These are phyloP conservation scores for Candida lessepsii DNA, from an alignment of 805 yeast species.

Conservation along the genomic window DNA sequence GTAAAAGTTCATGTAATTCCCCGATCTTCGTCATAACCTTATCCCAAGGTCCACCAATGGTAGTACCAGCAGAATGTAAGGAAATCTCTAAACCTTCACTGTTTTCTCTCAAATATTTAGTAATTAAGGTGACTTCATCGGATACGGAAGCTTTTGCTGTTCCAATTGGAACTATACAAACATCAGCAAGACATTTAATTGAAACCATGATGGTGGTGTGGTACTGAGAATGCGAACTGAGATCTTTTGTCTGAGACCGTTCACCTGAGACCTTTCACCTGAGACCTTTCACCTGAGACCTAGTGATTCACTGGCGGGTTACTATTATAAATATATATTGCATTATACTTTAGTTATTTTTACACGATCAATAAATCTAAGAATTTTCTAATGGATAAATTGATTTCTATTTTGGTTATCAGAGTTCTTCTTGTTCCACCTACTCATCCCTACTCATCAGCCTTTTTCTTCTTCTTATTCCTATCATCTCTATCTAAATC, in stretches of 20 bases:
- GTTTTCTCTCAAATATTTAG: constrained; percentile 58
- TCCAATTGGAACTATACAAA: constrained; percentile 85
- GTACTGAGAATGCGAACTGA: no score
- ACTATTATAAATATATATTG: no score
- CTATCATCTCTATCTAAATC: constrained; percentile 60
- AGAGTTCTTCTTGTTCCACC: constrained; percentile 23
- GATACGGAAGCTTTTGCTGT: constrained; percentile 77
- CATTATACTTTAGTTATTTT: no score
- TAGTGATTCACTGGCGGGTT: no score
- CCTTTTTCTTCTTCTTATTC: constrained; percentile 31
- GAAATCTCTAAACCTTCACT: constrained; percentile 55
- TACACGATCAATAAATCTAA: no score
- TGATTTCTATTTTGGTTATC: constrained; percentile 5
- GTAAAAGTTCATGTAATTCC: constrained; percentile 69
- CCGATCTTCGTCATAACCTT: constrained; percentile 82
- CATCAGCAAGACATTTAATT: constrained; percentile 76
- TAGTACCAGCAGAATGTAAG: constrained; percentile 89
- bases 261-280: no score
- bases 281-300: no score
- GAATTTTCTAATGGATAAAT: no score
- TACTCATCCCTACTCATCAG: no score
- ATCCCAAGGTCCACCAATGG: constrained; percentile 91
- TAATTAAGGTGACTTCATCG: constrained; percentile 72
- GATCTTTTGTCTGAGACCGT: no score
- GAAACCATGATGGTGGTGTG: no score